Evolutionary conservation across 345 rosid genomes (phyloP).

Genomic region (Angophora floribunda): DNA sequence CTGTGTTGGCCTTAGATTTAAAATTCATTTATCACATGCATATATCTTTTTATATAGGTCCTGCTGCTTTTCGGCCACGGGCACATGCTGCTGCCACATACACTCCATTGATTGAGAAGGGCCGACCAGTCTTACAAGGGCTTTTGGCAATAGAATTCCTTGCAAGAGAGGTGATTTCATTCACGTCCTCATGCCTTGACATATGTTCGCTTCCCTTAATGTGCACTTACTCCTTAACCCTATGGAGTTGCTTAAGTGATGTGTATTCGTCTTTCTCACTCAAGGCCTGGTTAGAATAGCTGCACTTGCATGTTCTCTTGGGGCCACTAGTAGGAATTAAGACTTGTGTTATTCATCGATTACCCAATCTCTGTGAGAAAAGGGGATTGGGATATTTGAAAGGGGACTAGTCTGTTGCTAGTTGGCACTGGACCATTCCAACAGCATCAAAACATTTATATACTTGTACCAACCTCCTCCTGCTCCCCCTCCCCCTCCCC

Average conservation of each 20-base stretch:
- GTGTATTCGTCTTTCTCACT: not conserved
- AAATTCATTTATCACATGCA: not conserved
- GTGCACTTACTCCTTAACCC: not conserved
- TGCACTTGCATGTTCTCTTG: not conserved
- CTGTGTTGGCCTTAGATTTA: not conserved
- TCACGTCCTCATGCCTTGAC: not conserved
- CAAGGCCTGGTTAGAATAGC: not conserved
- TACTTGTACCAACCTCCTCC: not conserved
- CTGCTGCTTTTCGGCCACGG: conserved; percentile 97
- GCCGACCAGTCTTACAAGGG: conserved; percentile 95
- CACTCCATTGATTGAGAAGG: conserved; percentile 74
- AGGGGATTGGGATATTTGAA: not conserved
- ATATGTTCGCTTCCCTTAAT: not conserved
- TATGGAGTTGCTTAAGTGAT: not conserved
- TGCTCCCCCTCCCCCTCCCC: not conserved
- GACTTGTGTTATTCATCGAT: not conserved
- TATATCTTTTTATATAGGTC: conserved; percentile 43
- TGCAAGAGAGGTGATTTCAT: conserved; percentile 76
- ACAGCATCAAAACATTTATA: not conserved
- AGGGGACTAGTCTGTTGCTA: not conserved
- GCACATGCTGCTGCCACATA: conserved; percentile 54
- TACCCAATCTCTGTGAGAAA: not conserved
- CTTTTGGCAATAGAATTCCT: conserved; percentile 93
- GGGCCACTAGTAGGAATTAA: not conserved
- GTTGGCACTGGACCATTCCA: not conserved